These are phyloP conservation scores for Glomus cerebriforme DNA, from an alignment of 192 early-diverging fungal species.

Conservation along the genomic window DNA sequence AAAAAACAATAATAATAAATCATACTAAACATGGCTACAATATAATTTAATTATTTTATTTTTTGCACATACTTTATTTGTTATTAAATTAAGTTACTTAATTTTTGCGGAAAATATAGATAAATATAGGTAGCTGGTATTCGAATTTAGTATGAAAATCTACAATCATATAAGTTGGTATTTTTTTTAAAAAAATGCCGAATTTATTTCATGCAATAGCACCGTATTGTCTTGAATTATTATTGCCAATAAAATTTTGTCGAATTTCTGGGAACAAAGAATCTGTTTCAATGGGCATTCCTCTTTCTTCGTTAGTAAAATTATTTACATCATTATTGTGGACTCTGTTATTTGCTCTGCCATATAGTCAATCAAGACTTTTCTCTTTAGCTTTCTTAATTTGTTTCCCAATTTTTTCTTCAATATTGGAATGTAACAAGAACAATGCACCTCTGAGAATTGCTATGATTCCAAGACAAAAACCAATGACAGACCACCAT, in stretches of 20 bases:
- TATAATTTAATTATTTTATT: background rate
- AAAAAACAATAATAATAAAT: too few relatives aligned
- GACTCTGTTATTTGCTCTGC: background rate
- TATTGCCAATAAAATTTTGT: background rate
- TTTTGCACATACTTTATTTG: background rate
- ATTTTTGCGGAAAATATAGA: too few relatives aligned
- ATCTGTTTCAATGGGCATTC: background rate
- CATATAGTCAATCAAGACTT: constrained; percentile 22
- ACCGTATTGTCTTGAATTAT: background rate
- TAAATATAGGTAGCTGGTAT: too few relatives aligned
- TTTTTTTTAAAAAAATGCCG: background rate
- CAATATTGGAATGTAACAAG: background rate
- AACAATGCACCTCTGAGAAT: constrained; percentile 2
- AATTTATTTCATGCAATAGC: background rate
- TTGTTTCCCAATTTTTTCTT: background rate
- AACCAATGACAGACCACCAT: constrained; percentile 14
- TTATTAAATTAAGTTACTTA: too few relatives aligned
- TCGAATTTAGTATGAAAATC: too few relatives aligned
- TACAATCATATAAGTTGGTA: background rate
- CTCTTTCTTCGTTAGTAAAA: background rate
- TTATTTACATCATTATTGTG: background rate
- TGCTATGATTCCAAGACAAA: background rate
- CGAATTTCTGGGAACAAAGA: background rate
- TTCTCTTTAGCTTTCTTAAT: background rate
- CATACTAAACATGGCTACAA: too few relatives aligned